These are phyloP conservation scores for Saccharomycopsis selenospora DNA, from an alignment of 805 yeast species.

Conservation along the genomic window DNA sequence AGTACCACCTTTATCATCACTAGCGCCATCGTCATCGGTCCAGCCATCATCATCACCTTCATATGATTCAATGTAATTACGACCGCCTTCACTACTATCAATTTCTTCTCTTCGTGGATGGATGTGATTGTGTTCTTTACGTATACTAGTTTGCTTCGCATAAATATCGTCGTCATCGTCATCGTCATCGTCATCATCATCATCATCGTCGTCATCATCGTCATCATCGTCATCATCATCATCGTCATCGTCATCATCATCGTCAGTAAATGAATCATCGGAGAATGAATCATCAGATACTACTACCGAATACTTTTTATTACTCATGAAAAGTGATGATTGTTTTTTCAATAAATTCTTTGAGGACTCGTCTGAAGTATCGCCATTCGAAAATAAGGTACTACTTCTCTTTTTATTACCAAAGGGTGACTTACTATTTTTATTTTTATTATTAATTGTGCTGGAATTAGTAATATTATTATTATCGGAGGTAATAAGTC, in stretches of 20 bases:
- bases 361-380: slow-evolving; percentile 4
- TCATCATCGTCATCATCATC: slow-evolving; percentile 30
- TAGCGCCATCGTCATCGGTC: slow-evolving; percentile 6
- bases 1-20: background rate
- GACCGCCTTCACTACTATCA: slow-evolving; percentile 4
- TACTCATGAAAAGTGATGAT: slow-evolving; percentile 11
- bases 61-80: slow-evolving; percentile 35
- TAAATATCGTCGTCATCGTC: slow-evolving; percentile 11
- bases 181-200: slow-evolving; percentile 22
- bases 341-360: slow-evolving; percentile 12
- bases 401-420: background rate
- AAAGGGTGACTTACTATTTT: background rate
- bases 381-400: background rate
- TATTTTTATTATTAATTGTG: no score
- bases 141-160: slow-evolving; percentile 20
- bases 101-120: no score
- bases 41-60: slow-evolving; percentile 31
- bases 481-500: no score
- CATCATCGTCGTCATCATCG: slow-evolving; percentile 28
- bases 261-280: slow-evolving; percentile 10
- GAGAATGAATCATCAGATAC: slow-evolving; percentile 19
- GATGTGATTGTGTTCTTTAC: no score
- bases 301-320: slow-evolving; percentile 7
- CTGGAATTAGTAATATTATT: no score
- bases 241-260: slow-evolving; percentile 10